Evolutionary conservation across 129 eudicot species (phyloP), one percentile per base, ranked within the genome.

Genomic region (Ambrosia trifida): DNA sequence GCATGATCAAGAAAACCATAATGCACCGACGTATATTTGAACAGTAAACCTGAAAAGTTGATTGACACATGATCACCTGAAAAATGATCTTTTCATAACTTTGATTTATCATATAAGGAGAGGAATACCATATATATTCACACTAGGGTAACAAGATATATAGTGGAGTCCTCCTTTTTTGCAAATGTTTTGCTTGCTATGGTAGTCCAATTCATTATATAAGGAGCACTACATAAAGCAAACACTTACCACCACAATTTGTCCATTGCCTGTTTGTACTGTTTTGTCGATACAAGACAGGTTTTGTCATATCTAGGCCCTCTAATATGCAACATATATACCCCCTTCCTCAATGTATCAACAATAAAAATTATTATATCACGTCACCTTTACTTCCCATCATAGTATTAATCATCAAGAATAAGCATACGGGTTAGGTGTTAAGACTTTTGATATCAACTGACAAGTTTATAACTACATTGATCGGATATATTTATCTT

Each of bases 191-290:
- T 74, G 83, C 86, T 76, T 81, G 64, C 81, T 73, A 79, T 81
- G 80, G 87, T 81, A 87, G 83, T 69, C 76, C 69, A 75, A 85
- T 81, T 75, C 78, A 72, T 79, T 79, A 47, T 81, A 85, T 83
- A 81, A 81, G 87, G 84, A 90, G 80, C 95, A 89, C 87, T 84
- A 77, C 76, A 69, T 78, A 77, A 76, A 76, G 74, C 89, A 76
- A 81, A 85, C 87, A 58, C 81, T 82, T 76, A 78, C 95, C 97
- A 90, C 97, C 91, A 83, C 77, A 81, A 53, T 68, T 83, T 90
- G 97, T 87, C 91, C 69, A 62, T 75, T 82, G 73, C 83, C 61
- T 79, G 66, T 80, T 54, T 78, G 57, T 41, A 66, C 46, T 80
- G 78, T 74, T 67, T 75, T 76, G 72, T 74, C 68, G 17, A 74